These are phyloP conservation scores for Exophiala dermatitidis DNA, from an alignment of 2,329 filamentous ascomycete genomes.

Conservation along the genomic window DNA sequence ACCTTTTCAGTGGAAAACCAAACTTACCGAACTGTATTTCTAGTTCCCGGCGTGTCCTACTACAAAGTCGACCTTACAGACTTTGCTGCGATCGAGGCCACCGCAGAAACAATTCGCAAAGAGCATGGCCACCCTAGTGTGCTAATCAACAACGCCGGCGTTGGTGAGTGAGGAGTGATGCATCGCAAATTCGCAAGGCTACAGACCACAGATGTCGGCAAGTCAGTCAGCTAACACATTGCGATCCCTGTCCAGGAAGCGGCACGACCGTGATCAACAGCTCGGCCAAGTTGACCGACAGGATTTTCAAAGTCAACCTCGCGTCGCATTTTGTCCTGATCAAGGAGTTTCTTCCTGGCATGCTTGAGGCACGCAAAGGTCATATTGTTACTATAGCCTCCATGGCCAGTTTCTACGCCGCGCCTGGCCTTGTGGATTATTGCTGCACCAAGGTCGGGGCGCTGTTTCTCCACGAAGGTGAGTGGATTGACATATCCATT, in stretches of 20 bases:
- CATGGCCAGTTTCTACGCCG: constrained; percentile 53
- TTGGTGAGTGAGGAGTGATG: constrained; percentile 37
- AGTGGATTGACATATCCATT: neutral
- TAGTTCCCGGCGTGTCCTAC: constrained; percentile 49
- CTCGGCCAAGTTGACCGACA: constrained; percentile 52
- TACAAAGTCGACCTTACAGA: constrained; percentile 65
- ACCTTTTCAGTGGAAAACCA: neutral
- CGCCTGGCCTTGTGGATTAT: constrained; percentile 63
- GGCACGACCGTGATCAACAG: constrained; percentile 56
- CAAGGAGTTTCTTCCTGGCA: constrained; percentile 60
- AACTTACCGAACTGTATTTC: neutral
- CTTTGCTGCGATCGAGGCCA: constrained; percentile 43
- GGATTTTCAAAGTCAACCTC: constrained; percentile 66
- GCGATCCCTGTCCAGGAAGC: constrained; percentile 3
- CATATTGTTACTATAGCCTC: constrained; percentile 66
- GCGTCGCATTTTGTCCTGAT: constrained; percentile 61
- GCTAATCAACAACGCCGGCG: constrained; percentile 65
- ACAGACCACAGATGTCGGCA: neutral
- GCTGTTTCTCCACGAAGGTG: constrained; percentile 60
- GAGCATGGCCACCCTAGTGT: constrained; percentile 59
- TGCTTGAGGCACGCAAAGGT: constrained; percentile 59
- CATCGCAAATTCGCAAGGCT: neutral
- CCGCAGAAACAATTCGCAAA: constrained; percentile 41
- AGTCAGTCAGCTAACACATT: neutral
- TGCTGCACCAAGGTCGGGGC: constrained; percentile 59